These are phyloP conservation scores for Rubia tinctorum DNA, from an alignment of 305 asterid species.

Conservation along the genomic window DNA sequence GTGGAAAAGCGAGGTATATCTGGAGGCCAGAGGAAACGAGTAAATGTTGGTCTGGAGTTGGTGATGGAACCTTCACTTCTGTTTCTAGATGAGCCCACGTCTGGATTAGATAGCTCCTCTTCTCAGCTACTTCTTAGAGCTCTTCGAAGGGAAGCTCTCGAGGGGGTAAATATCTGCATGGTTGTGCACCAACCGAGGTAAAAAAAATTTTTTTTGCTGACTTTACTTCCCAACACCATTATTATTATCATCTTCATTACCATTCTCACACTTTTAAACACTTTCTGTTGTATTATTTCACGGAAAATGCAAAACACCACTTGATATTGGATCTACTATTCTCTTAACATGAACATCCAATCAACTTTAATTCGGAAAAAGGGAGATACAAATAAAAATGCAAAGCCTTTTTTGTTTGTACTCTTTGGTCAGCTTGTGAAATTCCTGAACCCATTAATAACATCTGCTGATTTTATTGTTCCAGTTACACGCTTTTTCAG, in stretches of 20 bases:
- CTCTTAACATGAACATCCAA: too few relatives aligned
- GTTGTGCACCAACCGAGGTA: constrained; percentile 99
- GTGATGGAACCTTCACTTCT: constrained; percentile 95
- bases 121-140: constrained; percentile 91
- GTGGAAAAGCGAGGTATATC: constrained; percentile 97
- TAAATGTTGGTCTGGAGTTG: constrained; percentile 92
- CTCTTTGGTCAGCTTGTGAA: background rate
- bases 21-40: constrained; percentile 98
- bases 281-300: background rate
- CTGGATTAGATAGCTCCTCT: constrained; percentile 96
- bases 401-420: background rate
- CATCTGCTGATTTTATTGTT: constrained; percentile 21
- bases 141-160: constrained; percentile 91
- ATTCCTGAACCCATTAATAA: background rate
- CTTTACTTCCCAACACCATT: too few relatives aligned
- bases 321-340: background rate
- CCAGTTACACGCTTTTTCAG: constrained; percentile 80
- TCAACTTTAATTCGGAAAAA: too few relatives aligned
- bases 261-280: background rate
- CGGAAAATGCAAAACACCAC: background rate
- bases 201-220: too few relatives aligned
- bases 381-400: too few relatives aligned
- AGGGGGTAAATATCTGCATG: constrained; percentile 92
- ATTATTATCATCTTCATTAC: background rate
- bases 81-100: constrained; percentile 95